Evolutionary conservation across 1,284 basidiomycete genomes (phyloP), one percentile per base, ranked within the genome.

Genomic region (Baeospora myosura): DNA sequence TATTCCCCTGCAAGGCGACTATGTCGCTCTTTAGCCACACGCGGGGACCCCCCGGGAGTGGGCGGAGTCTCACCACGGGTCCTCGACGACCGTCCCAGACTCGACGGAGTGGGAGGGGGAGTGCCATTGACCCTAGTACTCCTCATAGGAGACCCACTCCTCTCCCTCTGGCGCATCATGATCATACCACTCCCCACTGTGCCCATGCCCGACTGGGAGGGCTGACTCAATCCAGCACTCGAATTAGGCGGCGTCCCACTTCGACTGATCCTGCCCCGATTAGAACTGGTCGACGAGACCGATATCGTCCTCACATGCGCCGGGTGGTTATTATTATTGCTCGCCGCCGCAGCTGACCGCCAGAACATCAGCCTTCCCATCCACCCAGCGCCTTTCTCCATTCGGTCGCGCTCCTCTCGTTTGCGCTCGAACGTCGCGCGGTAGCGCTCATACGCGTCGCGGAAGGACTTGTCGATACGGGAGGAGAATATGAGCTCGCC

Each of bases 401-500:
- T 63, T 36, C 71, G 64, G 49, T 74, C 72, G 43, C 76, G 76
- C 56, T 87, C 84, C 46, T 81, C 81, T 17, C 91, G 65, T 47
- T 79, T 71, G 35, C 85, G 68, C 66, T 98, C 95, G 62, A 96
- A 98, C n/a, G 83, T 83, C 6, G 81, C 70, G 10, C 96, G 76
- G 61, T 98, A 95, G 11, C 89, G 77, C 61, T 97, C 93, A 64
- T 98, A 98, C 0, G 87, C 78, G 43, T 97, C 93, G 20, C 89
- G 73, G 60, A 98, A 98, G 7, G 65, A 59, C 32, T 75, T 73
- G 48, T 89, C 83, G 24, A 98, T 88, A 35, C 88, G 79, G 10
- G 84, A 89, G 10, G 88, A 93, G 62, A 98, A 97, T 49, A 98
- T 94, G 48, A 98, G 78, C 57, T 98, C 95, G 35, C 96, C 95